Conservation (phyloP, 306 rosid species). For the Rosa lucieae region DNA sequence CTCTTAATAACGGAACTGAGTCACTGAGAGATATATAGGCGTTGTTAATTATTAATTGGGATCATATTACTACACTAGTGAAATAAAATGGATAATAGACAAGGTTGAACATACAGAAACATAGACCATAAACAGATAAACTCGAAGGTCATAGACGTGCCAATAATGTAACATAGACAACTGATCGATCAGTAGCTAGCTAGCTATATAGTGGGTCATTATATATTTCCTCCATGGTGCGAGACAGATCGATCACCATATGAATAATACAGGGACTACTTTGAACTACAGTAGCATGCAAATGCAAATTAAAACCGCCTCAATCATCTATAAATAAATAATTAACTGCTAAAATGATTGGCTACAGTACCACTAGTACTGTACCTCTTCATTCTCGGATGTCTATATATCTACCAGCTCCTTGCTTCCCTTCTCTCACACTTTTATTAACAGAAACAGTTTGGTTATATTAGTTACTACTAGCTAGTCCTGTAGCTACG, state of each 20-base stretch:
- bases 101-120: not conserved
- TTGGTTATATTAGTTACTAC: not conserved
- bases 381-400: conserved; percentile 1
- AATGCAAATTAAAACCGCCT: conserved; percentile 6
- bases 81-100: not conserved
- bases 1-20: not conserved
- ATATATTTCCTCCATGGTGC: conserved; percentile 32
- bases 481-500: not conserved
- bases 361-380: not conserved
- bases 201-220: conserved; percentile 38
- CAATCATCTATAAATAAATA: not conserved
- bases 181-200: not conserved
- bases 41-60: not conserved
- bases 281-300: conserved; percentile 55
- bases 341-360: not conserved
- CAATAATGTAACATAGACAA: not conserved
- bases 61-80: not conserved
- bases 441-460: not conserved
- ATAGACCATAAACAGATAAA: not conserved
- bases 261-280: not conserved
- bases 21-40: not conserved
- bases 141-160: not conserved
- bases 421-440: conserved; percentile 13
- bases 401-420: conserved; percentile 13
- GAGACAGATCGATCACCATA: conserved; percentile 42